Evolutionary conservation across 169 alveolate species (phyloP).

Genomic region (Plasmodium gonderi): DNA sequence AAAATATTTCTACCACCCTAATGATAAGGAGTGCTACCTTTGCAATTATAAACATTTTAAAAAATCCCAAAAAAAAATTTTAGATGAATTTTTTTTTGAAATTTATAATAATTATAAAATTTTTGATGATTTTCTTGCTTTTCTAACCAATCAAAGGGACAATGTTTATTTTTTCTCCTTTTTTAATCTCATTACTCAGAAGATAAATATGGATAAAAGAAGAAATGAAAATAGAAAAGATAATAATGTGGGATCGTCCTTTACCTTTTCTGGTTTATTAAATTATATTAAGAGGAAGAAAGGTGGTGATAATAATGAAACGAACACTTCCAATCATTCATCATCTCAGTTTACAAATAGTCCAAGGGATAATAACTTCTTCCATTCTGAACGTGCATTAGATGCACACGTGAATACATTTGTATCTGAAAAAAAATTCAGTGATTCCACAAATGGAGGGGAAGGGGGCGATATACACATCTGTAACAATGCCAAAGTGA

Average conservation of each 20-base stretch:
- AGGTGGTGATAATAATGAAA: background rate
- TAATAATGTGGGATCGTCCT: background rate
- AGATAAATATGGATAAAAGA: background rate
- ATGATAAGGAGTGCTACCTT: constrained; percentile 21
- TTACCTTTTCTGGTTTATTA: background rate
- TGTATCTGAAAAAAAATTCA: background rate
- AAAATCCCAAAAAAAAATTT: constrained; percentile 16
- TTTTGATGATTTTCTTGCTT: constrained; percentile 15
- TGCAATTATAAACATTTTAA: constrained; percentile 9
- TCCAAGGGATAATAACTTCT: background rate
- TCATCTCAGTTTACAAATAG: background rate
- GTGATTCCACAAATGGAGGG: background rate
- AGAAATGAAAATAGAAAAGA: background rate
- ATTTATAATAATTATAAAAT: constrained; percentile 42
- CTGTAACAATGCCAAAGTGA: background rate
- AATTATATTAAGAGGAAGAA: constrained; percentile 56
- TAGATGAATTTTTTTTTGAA: constrained; percentile 68
- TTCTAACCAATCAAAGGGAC: background rate
- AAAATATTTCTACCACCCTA: background rate
- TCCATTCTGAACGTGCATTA: background rate
- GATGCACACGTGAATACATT: background rate
- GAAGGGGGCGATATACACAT: background rate
- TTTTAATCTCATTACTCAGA: constrained; percentile 5
- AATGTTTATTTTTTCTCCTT: constrained; percentile 19
- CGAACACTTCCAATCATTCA: background rate